Evolutionary conservation across 495 filamentous ascomycete genomes (phyloP), one percentile per base, ranked within the genome.

Genomic region (Pseudevernia furfuracea): DNA sequence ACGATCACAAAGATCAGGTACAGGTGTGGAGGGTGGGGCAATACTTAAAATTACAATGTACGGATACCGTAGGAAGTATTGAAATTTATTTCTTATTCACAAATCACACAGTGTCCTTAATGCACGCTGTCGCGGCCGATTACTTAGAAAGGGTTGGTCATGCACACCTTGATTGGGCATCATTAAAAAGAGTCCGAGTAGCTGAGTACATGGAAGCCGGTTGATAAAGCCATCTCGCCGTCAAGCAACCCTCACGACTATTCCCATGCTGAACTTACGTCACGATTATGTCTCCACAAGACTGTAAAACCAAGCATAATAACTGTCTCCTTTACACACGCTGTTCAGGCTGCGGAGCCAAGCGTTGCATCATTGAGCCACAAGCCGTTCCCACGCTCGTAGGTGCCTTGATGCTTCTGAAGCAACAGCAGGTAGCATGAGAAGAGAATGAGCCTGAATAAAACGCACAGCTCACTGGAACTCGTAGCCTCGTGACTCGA

Each of bases 401-500:
- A 52, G 25, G 48, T 15, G 4, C 48, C 12, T 15, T 6, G 14
- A 52, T 52, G 48, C 12, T 52, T 52, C 9, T 4, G 5, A 52
- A 52, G 14, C 48, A 30, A 15, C 12, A 30, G 3, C 17, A 28
- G 48, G 14, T 52, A 12, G 25, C 25, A 30, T 28, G 52, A 55
- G 30, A 5, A 32, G 28, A 34, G 10, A 34, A 10, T 34, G 17
- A 34, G 15, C 1, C 19, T 21, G 2, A 34, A 32, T 32, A 3
- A 53, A 10, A 34, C 9, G 10, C 17, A 19, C 11, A 44, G 21
- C 38, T 58, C 28, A 53, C 23, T 52, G 49, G 4, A 43, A 15
- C 8, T 63, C 49, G 11, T 44, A 43, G n/a, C 66, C 66, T 28
- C 61, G 61, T 38, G 63, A 53, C 23, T 68, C 61, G 30, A 62